These are phyloP conservation scores for Daedaleopsis sinensis DNA, from an alignment of 768 basidiomycete genomes.

Conservation along the genomic window DNA sequence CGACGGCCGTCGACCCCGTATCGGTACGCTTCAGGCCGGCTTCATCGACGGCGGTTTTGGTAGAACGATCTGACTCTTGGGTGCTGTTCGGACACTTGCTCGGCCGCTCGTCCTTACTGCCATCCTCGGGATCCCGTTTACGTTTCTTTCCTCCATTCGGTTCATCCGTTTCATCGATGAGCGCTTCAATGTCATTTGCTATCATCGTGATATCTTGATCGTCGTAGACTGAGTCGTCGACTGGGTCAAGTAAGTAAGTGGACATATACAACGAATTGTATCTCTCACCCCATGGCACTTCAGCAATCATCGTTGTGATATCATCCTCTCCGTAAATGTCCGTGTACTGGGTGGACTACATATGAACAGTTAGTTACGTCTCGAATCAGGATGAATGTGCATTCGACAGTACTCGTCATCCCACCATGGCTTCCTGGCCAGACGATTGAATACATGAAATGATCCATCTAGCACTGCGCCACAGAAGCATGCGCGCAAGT, in stretches of 20 bases:
- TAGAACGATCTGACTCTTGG: background rate
- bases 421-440: no score
- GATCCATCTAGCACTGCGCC: no score
- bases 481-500: no score
- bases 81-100: background rate
- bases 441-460: no score
- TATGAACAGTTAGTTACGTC: background rate
- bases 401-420: no score
- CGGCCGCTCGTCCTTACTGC: background rate
- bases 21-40: background rate
- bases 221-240: background rate
- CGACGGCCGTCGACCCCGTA: background rate
- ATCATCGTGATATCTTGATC: background rate
- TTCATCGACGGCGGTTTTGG: background rate
- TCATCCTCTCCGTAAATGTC: background rate
- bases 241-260: background rate
- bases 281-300: background rate
- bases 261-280: background rate
- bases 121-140: background rate
- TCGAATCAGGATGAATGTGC: no score
- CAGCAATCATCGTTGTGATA: background rate
- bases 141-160: background rate
- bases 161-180: background rate
- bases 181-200: background rate
- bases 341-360: constrained; percentile 1